These are phyloP conservation scores for Athelia sp. DNA, from an alignment of 1,284 basidiomycete genomes.

Conservation along the genomic window DNA sequence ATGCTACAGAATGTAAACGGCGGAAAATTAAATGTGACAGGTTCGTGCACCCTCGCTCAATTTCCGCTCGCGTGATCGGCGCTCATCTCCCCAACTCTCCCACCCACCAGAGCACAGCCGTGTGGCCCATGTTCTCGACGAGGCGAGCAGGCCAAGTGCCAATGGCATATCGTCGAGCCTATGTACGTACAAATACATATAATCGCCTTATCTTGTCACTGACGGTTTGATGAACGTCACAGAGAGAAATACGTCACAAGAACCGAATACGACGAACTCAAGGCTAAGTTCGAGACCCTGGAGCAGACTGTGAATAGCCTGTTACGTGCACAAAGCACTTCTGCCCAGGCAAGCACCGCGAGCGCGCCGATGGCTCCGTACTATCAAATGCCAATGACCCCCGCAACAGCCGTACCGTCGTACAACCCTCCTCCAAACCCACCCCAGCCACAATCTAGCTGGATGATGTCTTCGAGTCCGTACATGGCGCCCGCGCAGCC, in stretches of 20 bases:
- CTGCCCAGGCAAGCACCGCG: not conserved
- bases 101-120: slow-evolving; percentile 27
- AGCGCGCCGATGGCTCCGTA: not conserved
- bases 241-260: slow-evolving; percentile 43
- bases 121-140: slow-evolving; percentile 42
- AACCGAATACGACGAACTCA: slow-evolving; percentile 43
- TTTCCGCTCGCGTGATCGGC: not conserved
- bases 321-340: not conserved
- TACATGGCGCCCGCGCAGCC: not conserved
- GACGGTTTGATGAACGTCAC: slow-evolving; percentile 3
- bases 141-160: slow-evolving; percentile 43
- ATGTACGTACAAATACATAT: slow-evolving; percentile 18
- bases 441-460: not conserved
- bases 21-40: slow-evolving; percentile 49
- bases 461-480: not conserved
- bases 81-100: not conserved
- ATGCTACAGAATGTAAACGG: slow-evolving; percentile 39
- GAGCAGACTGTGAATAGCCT: slow-evolving; percentile 8
- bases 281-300: slow-evolving; percentile 36
- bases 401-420: not conserved
- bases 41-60: slow-evolving; percentile 6
- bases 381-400: not conserved
- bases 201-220: slow-evolving; percentile 4
- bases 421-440: not conserved
- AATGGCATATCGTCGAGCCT: slow-evolving; percentile 45